These are phyloP conservation scores for Chaetoceros tenuissimus DNA, from an alignment of 108 stramenopile species.

Conservation along the genomic window DNA sequence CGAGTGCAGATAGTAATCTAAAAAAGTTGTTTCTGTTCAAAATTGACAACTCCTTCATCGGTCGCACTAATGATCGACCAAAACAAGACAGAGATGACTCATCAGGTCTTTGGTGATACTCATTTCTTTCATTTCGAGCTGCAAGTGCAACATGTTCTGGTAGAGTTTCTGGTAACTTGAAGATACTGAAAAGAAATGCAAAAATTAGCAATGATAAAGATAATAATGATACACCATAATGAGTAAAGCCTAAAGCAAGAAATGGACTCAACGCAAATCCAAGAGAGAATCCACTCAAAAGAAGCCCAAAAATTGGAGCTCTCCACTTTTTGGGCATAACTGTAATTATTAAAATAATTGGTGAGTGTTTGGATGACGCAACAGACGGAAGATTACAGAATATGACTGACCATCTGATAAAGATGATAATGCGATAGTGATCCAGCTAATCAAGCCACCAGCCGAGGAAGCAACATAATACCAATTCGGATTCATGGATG, in stretches of 20 bases:
- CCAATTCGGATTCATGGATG: slow-evolving; percentile 43
- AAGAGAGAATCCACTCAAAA: slow-evolving; percentile 63
- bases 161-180: slow-evolving; percentile 67
- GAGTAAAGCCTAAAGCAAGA: slow-evolving; percentile 44
- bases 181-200: slow-evolving; percentile 38
- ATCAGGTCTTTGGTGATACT: not conserved
- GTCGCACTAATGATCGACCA: slow-evolving; percentile 15
- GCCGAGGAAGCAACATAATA: slow-evolving; percentile 51
- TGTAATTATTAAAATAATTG: too few relatives aligned
- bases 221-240: slow-evolving; percentile 43
- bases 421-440: slow-evolving; percentile 55
- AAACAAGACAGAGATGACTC: not conserved
- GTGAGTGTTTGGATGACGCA: too few relatives aligned
- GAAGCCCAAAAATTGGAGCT: slow-evolving; percentile 64
- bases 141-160: slow-evolving; percentile 35
- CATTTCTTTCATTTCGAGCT: slow-evolving; percentile 20
- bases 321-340: slow-evolving; percentile 60
- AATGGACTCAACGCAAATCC: slow-evolving; percentile 65
- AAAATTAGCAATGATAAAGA: slow-evolving; percentile 27
- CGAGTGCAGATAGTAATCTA: slow-evolving; percentile 55
- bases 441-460: slow-evolving; percentile 61
- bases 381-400: too few relatives aligned
- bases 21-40: slow-evolving; percentile 70
- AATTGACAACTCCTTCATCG: slow-evolving; percentile 61
- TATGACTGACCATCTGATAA: slow-evolving; percentile 75